A percentile compares a stretch with the other conserved stretches of the same genome.
Evolutionary conservation across 805 yeast species (phyloP).

Genomic region (Starmera pachycereana): DNA sequence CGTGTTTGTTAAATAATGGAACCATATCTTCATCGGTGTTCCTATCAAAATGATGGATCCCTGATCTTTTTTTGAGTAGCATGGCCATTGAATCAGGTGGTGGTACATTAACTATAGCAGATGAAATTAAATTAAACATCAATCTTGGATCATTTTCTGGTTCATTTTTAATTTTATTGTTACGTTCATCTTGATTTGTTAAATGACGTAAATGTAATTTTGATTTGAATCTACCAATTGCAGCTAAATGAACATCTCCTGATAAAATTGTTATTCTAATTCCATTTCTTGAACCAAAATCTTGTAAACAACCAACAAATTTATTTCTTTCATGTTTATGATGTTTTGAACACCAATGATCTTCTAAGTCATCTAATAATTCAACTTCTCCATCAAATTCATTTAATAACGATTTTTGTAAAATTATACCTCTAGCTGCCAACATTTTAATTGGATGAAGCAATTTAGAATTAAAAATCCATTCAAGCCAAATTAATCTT

Average conservation of each 20-base stretch:
- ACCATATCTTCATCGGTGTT: slow-evolving; percentile 72
- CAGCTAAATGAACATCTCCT: slow-evolving; percentile 91
- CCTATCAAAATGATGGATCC: slow-evolving; percentile 52
- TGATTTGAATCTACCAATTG: slow-evolving; percentile 67
- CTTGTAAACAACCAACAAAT: slow-evolving; percentile 49
- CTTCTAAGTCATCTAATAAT: slow-evolving; percentile 85
- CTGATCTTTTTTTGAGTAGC: slow-evolving; percentile 55
- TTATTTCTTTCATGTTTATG: slow-evolving; percentile 81
- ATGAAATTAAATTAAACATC: slow-evolving; percentile 74
- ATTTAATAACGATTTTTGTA: slow-evolving; percentile 64
- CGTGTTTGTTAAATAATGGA: slow-evolving; percentile 55
- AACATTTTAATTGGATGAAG: slow-evolving; percentile 55
- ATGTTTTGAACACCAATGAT: slow-evolving; percentile 89
- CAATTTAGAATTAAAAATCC: slow-evolving; percentile 49
- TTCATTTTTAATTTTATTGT: slow-evolving; percentile 27
- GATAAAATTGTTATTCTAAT: slow-evolving; percentile 75
- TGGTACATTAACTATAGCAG: slow-evolving; percentile 88
- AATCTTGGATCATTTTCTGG: slow-evolving; percentile 69
- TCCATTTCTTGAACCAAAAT: slow-evolving; percentile 52
- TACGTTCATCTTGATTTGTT: slow-evolving; percentile 23
- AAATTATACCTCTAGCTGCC: slow-evolving; percentile 48
- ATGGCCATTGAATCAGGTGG: slow-evolving; percentile 84
- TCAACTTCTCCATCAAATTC: slow-evolving; percentile 91
- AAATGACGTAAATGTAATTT: slow-evolving; percentile 36
- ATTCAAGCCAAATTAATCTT: slow-evolving; percentile 84